Evolutionary conservation across 192 early-diverging fungal species (phyloP), one percentile per base, ranked within the genome.

Genomic region (Mycoemilia scoparia): DNA sequence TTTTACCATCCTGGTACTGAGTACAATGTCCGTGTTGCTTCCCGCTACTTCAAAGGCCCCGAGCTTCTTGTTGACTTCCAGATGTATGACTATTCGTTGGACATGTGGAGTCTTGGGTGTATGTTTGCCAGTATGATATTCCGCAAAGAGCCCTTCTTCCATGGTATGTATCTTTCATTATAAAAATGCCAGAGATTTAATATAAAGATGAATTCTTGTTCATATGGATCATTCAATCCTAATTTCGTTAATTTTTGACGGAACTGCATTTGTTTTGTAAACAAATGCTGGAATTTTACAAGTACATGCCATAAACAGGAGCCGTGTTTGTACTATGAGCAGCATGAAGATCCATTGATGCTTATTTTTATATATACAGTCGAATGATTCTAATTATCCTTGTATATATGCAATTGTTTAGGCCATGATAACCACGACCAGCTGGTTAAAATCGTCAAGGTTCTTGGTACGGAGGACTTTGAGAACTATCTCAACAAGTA

Each of bases 81-180:
- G 50, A 79, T 85, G 54, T 99, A 99, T 54, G 95, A 99, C 66
- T 99, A 99, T 49, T 88, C 85, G 32, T 66, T 99, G 41, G 95
- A 99, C 49, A 85, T 99, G 82, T 99, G 95, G 95, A 89, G 84
- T 54, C 73, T 91, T 46, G 95, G 95, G 4, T 96, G 91, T 56
- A 96, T 96, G 90, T 92, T 96, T 70, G 95, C 91, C 15, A 87
- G 83, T 57, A 98, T 98, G 85, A 98, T 98, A 26, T 99, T 95
- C 79, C 77, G 86, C 53, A 90, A 88, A 57, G 91, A 99, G 46
- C 91, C 91, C 1, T 99, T 99, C 60, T 99, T 99, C 78, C 91
- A 96, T 48, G 95, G n/a, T n/a, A n/a, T n/a, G n/a, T n/a, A n/a
- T n/a, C n/a, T n/a, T n/a, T n/a, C n/a, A n/a, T n/a, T n/a, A n/a